These are phyloP conservation scores for Gypsophila paniculata DNA, from an alignment of 179 eudicot genomes.

Conservation along the genomic window DNA sequence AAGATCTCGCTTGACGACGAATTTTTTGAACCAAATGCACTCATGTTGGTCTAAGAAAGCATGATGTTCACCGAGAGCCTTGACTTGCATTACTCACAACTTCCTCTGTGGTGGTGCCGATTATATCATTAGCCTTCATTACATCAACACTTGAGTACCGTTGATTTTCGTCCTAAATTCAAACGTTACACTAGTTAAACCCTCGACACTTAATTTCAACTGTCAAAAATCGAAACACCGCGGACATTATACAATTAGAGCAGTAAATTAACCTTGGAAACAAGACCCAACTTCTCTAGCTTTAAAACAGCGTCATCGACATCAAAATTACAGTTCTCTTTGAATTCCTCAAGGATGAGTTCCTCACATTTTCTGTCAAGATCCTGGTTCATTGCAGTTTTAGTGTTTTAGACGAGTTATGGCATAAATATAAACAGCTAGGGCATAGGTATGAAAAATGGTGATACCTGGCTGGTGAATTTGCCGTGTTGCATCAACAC, in stretches of 20 bases:
- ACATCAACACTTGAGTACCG: constrained; percentile 60
- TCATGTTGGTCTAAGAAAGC: not conserved
- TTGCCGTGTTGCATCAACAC: constrained; percentile 37
- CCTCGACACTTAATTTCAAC: not conserved
- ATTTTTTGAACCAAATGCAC: not conserved
- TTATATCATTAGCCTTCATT: constrained; percentile 78
- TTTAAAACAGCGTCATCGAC: constrained; percentile 40
- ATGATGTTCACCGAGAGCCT: constrained; percentile 16
- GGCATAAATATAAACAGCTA: not conserved
- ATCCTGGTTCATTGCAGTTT: constrained; percentile 24
- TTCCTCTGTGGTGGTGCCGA: constrained; percentile 91
- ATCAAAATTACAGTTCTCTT: constrained; percentile 37
- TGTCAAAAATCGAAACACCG: not conserved
- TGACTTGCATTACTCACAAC: constrained; percentile 60
- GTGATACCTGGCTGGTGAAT: constrained; percentile 26
- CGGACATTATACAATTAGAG: not conserved
- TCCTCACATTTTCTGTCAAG: constrained; percentile 38
- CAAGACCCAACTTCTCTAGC: constrained; percentile 34
- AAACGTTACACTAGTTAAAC: not conserved
- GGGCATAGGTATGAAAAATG: not conserved
- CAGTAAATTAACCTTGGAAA: constrained; percentile 27
- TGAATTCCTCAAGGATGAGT: constrained; percentile 30
- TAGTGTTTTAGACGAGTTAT: not conserved
- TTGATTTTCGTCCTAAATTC: constrained; percentile 55
- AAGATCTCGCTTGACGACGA: not conserved